These are phyloP conservation scores for Diddensiella transvaalensis DNA, from an alignment of 805 yeast genomes.

Conservation along the genomic window DNA sequence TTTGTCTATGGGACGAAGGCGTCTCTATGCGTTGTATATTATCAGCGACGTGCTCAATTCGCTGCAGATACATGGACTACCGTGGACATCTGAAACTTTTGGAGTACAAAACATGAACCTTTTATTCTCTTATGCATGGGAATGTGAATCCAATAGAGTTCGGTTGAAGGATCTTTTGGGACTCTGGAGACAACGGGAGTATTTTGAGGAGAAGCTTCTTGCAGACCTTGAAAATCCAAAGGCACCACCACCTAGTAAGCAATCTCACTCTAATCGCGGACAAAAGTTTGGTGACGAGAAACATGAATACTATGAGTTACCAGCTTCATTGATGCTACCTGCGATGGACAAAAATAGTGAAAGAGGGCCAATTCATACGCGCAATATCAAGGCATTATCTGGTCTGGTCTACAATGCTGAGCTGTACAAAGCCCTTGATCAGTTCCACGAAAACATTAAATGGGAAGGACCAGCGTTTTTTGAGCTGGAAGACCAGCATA, in stretches of 20 bases:
- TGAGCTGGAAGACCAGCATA: background rate
- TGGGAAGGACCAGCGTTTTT: constrained; percentile 1
- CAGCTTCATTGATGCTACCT: constrained; percentile 20
- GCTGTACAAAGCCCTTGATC: constrained; percentile 9
- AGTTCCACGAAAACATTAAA: constrained; percentile 5
- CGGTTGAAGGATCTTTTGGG: constrained; percentile 11
- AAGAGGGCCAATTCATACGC: background rate
- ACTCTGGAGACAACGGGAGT: constrained; percentile 16
- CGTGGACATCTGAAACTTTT: background rate
- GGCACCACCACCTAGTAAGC: too few relatives aligned
- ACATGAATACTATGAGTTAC: constrained; percentile 18
- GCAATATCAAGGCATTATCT: constrained; percentile 2
- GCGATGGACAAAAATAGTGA: background rate
- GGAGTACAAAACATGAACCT: background rate
- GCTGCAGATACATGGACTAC: background rate
- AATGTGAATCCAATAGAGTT: background rate
- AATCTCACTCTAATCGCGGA: too few relatives aligned
- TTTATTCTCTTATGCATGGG: background rate
- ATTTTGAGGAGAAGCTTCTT: background rate
- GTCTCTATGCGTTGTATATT: constrained; percentile 17
- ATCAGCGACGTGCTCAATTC: constrained; percentile 17
- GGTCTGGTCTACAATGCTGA: constrained; percentile 2
- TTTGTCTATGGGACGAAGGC: constrained; percentile 1
- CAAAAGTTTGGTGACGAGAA: too few relatives aligned
- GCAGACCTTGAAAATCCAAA: background rate